A percentile compares a stretch with the other conserved stretches of the same genome.
Evolutionary conservation across 768 basidiomycete genomes (phyloP).

Genomic region (Coprinellus aureogranulatus): DNA sequence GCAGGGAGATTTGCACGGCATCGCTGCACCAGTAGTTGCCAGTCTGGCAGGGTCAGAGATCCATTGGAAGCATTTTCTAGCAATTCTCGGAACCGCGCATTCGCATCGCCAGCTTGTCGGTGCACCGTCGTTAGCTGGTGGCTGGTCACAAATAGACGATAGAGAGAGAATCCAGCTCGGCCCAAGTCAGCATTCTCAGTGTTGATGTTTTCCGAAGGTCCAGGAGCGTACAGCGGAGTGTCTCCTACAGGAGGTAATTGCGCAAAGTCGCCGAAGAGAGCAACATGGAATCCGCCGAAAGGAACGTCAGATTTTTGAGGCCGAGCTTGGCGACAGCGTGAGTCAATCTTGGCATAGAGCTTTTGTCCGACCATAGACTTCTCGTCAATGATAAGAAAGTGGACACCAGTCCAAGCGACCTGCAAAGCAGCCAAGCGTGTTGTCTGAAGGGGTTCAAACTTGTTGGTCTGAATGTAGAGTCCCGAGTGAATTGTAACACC

Average conservation of each 20-base stretch:
- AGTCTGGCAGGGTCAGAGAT: too few relatives aligned
- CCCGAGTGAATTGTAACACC: conserved; percentile 20
- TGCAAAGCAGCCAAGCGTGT: conserved; percentile 11
- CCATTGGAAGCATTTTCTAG: too few relatives aligned
- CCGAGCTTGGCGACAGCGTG: conserved; percentile 13
- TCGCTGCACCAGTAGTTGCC: too few relatives aligned
- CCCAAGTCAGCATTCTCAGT: neutral
- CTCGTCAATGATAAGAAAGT: conserved; percentile 23
- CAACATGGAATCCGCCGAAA: conserved; percentile 17
- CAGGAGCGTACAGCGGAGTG: conserved; percentile 17
- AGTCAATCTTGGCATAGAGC: conserved; percentile 17
- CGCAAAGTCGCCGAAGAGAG: conserved; percentile 26
- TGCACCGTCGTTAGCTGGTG: too few relatives aligned
- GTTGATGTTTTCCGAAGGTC: neutral
- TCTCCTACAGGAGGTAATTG: conserved; percentile 28
- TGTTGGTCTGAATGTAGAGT: neutral
- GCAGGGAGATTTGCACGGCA: too few relatives aligned
- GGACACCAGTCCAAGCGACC: conserved; percentile 14
- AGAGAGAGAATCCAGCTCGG: neutral
- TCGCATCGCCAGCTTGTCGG: too few relatives aligned
- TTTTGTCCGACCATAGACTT: conserved; percentile 25
- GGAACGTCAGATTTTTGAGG: conserved; percentile 7
- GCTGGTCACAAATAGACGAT: neutral
- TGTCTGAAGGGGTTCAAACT: neutral
- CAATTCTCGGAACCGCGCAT: too few relatives aligned